Base-by-base conservation (phyloP, 306 rosid genomes). In the Cicer bijugum region DNA sequence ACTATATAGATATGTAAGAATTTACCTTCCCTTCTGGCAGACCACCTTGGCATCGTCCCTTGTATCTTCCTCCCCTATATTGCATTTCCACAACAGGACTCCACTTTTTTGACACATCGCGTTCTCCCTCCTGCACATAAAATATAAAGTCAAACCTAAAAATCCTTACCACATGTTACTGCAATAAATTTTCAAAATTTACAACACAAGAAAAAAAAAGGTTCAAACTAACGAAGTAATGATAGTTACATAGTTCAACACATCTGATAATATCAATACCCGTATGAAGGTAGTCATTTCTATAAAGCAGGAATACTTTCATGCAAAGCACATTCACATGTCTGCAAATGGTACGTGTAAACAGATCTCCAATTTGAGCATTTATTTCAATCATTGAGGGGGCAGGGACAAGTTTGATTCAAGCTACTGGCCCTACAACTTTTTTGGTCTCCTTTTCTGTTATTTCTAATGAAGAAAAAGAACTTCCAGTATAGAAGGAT, bases 31-130 rank as follows among this genome's bases (percentile, higher is more conserved):
- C 98, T 88, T 94, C 97, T 11, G 98, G 98, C 45, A 91, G 89
- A 74, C 98, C 98, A 75, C 98, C 98, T 85, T 89, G 95, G 86
- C 97, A 94, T 43, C 97, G 86, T 40, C 97, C 98, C 86, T 75
- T 81, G 86, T 86, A 94, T 75, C 80, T 64, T 60, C 97, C 98
- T 67, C 97, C 97, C 85, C 94, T 83, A 70, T 89, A 94, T 82
- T 82, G 89, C 91, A 94, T 85, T 85, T 94, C 97, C 83, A 94
- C 86, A 68, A 77, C 69, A 53, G 96, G 97, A 85, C 72, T 88
- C 98, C 98, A 94, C 79, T 85, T 88, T 81, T 88, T 91, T 2
- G 98, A 86, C 43, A 87, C 82, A 84, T 91, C 92, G 10, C 98
- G 89, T 82, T 94, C 98, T n/a, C 90, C 86, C 89, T 94, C 96